Evolutionary conservation across 2,329 filamentous ascomycete species (phyloP).

Genomic region (Monosporascus sp.): DNA sequence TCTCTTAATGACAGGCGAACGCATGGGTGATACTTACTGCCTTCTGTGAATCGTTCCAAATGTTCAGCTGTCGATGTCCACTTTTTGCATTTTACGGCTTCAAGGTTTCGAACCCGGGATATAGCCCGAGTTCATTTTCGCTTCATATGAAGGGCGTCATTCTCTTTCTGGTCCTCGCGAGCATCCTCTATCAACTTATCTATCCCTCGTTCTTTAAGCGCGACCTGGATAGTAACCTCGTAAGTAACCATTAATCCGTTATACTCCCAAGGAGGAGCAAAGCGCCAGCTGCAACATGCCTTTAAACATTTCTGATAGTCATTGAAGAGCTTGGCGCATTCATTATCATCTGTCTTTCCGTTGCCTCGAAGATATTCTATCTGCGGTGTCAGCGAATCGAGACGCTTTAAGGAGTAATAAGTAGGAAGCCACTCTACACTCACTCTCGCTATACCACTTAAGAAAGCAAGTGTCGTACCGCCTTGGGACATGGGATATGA

Average conservation of each 20-base stretch:
- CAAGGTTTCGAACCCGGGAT: too few species aligned
- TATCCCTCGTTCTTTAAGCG: conserved; percentile 82
- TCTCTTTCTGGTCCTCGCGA: conserved; percentile 81
- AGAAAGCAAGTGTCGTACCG: conserved; percentile 96
- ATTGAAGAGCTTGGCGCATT: conserved; percentile 81
- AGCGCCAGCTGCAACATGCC: conserved; percentile 42
- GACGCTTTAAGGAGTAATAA: conserved; percentile 10
- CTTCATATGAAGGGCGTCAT: conserved; percentile 65
- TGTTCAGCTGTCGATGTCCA: too few species aligned
- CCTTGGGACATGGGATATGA: conserved; percentile 39
- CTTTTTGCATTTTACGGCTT: too few species aligned
- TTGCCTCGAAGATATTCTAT: conserved; percentile 85
- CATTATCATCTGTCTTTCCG: conserved; percentile 67
- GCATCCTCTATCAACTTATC: conserved; percentile 91
- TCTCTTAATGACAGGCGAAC: too few species aligned
- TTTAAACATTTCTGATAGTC: conserved; percentile 83
- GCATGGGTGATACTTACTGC: too few species aligned
- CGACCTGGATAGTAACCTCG: conserved; percentile 54
- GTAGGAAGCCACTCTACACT: conserved; percentile 25
- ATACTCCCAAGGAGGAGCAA: background rate
- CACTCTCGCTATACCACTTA: conserved; percentile 99
- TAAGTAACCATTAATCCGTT: background rate
- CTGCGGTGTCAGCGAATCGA: conserved; percentile 2
- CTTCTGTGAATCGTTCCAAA: too few species aligned
- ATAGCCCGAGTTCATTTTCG: conserved; percentile 26